Evolutionary conservation across 2,329 filamentous ascomycete species (phyloP).

Genomic region (Exophiala bonariae): DNA sequence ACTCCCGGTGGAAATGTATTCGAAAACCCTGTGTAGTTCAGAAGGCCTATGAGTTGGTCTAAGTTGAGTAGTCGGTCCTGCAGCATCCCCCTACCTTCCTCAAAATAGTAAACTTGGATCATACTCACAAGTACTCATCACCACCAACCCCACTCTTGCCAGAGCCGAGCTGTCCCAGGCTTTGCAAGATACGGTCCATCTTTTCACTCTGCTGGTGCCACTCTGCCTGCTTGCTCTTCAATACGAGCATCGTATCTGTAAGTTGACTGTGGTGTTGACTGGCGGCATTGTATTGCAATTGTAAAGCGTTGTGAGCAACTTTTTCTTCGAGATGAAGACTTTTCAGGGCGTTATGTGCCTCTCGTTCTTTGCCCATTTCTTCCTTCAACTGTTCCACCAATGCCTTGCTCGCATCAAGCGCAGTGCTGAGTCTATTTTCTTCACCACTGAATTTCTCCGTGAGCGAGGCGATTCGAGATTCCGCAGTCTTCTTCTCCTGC

Average conservation of each 20-base stretch:
- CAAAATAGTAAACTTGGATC: constrained; percentile 23
- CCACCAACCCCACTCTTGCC: constrained; percentile 52
- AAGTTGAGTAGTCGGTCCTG: too few relatives aligned
- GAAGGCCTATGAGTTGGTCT: too few relatives aligned
- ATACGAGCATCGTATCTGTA: constrained; percentile 29
- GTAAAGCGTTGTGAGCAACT: constrained; percentile 19
- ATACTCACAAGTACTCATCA: constrained; percentile 52
- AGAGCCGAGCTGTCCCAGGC: constrained; percentile 41
- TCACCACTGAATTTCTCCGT: constrained; percentile 36
- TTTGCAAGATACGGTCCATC: constrained; percentile 52
- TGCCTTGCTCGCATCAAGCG: constrained; percentile 23
- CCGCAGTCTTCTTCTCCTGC: constrained; percentile 28
- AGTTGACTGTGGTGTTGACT: constrained; percentile 21
- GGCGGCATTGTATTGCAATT: constrained; percentile 18
- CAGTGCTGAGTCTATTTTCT: constrained; percentile 27
- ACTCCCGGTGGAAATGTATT: too few relatives aligned
- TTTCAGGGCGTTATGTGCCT: constrained; percentile 16
- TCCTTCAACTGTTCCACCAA: constrained; percentile 24
- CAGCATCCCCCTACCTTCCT: too few relatives aligned
- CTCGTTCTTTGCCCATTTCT: constrained; percentile 23
- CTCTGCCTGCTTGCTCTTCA: constrained; percentile 49
- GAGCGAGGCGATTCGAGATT: constrained; percentile 35
- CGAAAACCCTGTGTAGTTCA: too few relatives aligned
- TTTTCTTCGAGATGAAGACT: constrained; percentile 18
- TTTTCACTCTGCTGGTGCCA: constrained; percentile 53